Base-by-base conservation (phyloP, 1,284 basidiomycete genomes). In the Papiliotrema laurentii region DNA sequence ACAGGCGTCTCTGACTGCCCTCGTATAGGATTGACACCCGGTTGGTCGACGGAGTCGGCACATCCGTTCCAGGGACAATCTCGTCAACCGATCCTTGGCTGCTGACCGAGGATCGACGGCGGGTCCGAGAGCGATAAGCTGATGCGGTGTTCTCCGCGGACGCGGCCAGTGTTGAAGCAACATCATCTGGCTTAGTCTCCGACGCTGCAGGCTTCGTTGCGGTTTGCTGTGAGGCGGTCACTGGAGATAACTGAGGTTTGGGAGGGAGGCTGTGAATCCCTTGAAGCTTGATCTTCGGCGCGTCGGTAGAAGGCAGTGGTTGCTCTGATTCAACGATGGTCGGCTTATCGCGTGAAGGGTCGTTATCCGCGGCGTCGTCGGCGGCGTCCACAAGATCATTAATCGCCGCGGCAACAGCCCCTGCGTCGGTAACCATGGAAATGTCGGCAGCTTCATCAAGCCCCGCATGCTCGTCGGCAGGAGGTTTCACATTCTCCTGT, bases 1-100 rank as follows among this genome's bases (percentile, higher is more conserved):
- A 85, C 40, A 98, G 78, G 31, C 94, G 80, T 49, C 89, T 80
- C 49, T 84, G 84, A 42, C 89, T 89, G 36, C 85, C 85, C 53
- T 91, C 90, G 71, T 94, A 98, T 1, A 94, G 86, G 68, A 63
- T 80, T 76, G 46, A 64, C 43, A 54, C 28, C 40, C 55, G 44
- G 35, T 59, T 59, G 31, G 45, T 53, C 3, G 53, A 58, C 4
- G 61, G 59, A 47, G 47, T 45, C 33, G 14, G 14, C 30, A 43
- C 34, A 30, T 36, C 24, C 10, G 30, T 19, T 18, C 27, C 35
- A n/a, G 22, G 26, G 25, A 26, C 24, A 11, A 39, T 3, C n/a
- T 33, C 41, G 24, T 36, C 47, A 5, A 42, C 53, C 5, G 36
- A 38, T 13, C 41, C 53, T 19, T 42, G 22, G 21, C 44, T 45